Evolutionary conservation across 768 basidiomycete species (phyloP), one percentile per base, ranked within the genome.

Genomic region (Fibroporia radiculosa): DNA sequence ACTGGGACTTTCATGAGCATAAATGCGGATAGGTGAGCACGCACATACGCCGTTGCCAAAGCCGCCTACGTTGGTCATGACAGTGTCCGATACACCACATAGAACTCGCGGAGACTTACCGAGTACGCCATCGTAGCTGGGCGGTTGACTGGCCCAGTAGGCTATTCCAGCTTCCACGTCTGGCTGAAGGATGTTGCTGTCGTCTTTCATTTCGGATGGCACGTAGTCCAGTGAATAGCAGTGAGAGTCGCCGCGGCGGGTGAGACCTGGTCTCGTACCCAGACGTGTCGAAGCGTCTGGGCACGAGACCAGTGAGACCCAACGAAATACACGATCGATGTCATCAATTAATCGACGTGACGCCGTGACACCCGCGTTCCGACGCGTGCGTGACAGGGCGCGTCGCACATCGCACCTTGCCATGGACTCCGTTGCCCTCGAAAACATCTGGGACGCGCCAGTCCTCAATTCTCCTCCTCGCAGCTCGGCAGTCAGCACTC

Each of bases 111-210:
- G 34, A 35, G 12, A 59, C 66, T 54, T 62, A 60, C 90, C 93
- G 22, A 97, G 75, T 7, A 97, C 93, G 36, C 93, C 91, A 56
- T 96, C 81, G 24, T 86, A 75, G 48, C 68, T 86, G 3, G 93
- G 87, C 6, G 85, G 81, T 51, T 91, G 86, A 1, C 69, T 69
- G 18, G 71, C 73, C 95, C 95, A 98, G 61, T 96, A 98, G 18
- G 77, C 68, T 34, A 97, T 78, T 13, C 95, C 89, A 28, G 82
- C 77, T 47, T 84, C 65, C 23, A 91, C 69, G 47, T 83, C 71
- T 0, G 88, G 80, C 20, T 41, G 22, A 11, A 26, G 44, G 6
- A 45, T 29, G 24, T 22, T 23, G n/a, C 23, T 14, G 38, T 40
- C 43, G 37, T 40, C 13, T 6, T 6, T 13, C 33, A 34, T 34